phyloP scores from a whole-genome alignment of 2,329 filamentous ascomycete species.

The Capronia coronata region DNA sequence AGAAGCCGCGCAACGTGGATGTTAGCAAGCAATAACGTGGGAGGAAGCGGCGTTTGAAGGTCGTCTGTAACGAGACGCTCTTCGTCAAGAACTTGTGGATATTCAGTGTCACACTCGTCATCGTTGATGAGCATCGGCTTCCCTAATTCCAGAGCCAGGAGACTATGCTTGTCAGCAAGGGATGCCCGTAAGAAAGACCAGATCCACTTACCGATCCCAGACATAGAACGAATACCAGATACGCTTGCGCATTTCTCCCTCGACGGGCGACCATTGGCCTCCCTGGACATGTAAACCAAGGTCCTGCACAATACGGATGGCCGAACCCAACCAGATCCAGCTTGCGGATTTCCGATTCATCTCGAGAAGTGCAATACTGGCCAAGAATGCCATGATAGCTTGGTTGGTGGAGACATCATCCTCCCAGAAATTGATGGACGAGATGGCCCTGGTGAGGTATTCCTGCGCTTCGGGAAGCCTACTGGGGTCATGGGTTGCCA shows the following conservation, averaged over 20 bases:
- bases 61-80: conserved; percentile 37
- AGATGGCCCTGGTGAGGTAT: conserved; percentile 65
- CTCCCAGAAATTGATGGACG: conserved; percentile 71
- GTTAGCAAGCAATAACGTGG: conserved; percentile 51
- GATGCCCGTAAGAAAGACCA: not conserved
- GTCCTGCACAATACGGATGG: conserved; percentile 74
- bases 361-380: conserved; percentile 75
- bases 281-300: conserved; percentile 72
- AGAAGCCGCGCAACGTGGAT: conserved; percentile 78
- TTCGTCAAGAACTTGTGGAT: conserved; percentile 76
- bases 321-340: conserved; percentile 76
- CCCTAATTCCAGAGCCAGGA: conserved; percentile 71
- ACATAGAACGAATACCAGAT: conserved; percentile 95
- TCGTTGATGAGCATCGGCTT: conserved; percentile 79
- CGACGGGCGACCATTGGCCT: conserved; percentile 65
- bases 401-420: conserved; percentile 71
- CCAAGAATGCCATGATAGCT: conserved; percentile 63
- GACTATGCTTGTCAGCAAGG: conserved; percentile 37
- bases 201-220: conserved; percentile 63
- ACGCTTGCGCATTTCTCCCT: conserved; percentile 76
- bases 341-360: conserved; percentile 78
- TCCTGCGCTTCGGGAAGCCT: conserved; percentile 47
- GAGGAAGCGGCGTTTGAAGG: conserved; percentile 52
- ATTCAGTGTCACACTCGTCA: conserved; percentile 73
- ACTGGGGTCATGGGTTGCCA: conserved; percentile 56